Evolutionary conservation across 2,329 filamentous ascomycete genomes (phyloP), one percentile per base, ranked within the genome.

Genomic region (Talaromyces amestolkiae): DNA sequence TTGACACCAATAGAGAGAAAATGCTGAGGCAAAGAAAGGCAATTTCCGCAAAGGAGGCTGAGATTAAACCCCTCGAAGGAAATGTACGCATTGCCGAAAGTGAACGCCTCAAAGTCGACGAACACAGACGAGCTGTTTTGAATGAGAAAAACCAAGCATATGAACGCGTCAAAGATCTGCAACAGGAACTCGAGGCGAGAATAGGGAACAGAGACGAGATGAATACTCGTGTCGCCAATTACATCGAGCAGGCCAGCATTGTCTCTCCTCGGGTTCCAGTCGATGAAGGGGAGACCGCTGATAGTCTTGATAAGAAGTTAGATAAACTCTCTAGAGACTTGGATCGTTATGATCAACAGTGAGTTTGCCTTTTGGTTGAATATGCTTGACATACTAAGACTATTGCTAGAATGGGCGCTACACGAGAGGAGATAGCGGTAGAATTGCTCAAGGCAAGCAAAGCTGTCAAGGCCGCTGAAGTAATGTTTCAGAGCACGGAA

Each of bases 341-440:
- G n/a, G 76, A 81, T 19, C 82, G 83, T 67, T 83, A 86, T 63
- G 83, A 86, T 65, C 78, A 80, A 60, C 81, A 83, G 70, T 82
- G 70, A 71, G 77, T 75, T 41, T 60, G 53, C 17, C 27, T 53
- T 19, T 56, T 41, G 41, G 37, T 17, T 33, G 17, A 1, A 24
- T 54, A 17, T n/a, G 58, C 35, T 53, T 19, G 9, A 43, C 49
- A 54, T 64, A 73, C 79, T 67, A 80, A 64, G 61, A 53, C 51
- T 27, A 49, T 17, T 19, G 24, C 53, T 68, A 82, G 81, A 67
- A 78, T 88, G 54, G 90, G 91, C 27, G 88, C 85, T 61, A 82
- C 85, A 22, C 87, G 90, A 61, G 81, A 89, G 67, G 80, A 91
- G 70, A 89, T 92, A 58, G 83, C 84, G 62, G 80, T 84, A 4